Percentiles rank a stretch among this genome's conserved stretches.
Conservation (phyloP, 2,329 filamentous ascomycete genomes). For the Ophiocordyceps camponoti-saundersi region DNA sequence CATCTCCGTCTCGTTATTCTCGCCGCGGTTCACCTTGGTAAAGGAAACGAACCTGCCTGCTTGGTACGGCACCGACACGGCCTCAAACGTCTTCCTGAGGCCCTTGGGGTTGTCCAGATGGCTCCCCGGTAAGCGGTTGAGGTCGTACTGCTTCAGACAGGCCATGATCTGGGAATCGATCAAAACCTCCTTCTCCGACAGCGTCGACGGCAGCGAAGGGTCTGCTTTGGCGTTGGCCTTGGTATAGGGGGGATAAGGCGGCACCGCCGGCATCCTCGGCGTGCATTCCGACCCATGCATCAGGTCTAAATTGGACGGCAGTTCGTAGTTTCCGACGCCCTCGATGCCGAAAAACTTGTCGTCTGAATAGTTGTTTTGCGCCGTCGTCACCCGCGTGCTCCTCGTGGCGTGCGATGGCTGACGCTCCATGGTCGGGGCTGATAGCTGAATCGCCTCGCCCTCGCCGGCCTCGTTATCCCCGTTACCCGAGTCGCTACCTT, state of each 20-base stretch:
- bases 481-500: conserved; percentile 36
- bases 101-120: conserved; percentile 38
- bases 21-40: conserved; percentile 25
- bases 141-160: conserved; percentile 38
- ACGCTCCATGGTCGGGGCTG: conserved; percentile 43
- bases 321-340: conserved; percentile 40
- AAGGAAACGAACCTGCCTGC: conserved; percentile 31
- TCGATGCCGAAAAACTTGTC: conserved; percentile 43
- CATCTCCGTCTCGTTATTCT: conserved; percentile 26
- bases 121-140: conserved; percentile 32
- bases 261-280: conserved; percentile 38
- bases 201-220: conserved; percentile 34
- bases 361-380: conserved; percentile 37
- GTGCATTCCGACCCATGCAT: conserved; percentile 32
- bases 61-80: conserved; percentile 29
- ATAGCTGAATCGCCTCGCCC: conserved; percentile 26
- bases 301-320: conserved; percentile 40
- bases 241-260: conserved; percentile 36
- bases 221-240: conserved; percentile 39
- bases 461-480: conserved; percentile 30
- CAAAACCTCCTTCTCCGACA: conserved; percentile 32
- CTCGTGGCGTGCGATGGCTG: conserved; percentile 47
- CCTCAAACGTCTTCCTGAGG: conserved; percentile 37
- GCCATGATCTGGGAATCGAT: conserved; percentile 42
- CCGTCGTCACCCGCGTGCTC: conserved; percentile 37